A percentile compares a stretch with the other conserved stretches of the same genome.
Evolutionary conservation across 108 stramenopile species (phyloP).

Genomic region (Skeletonema grethae): DNA sequence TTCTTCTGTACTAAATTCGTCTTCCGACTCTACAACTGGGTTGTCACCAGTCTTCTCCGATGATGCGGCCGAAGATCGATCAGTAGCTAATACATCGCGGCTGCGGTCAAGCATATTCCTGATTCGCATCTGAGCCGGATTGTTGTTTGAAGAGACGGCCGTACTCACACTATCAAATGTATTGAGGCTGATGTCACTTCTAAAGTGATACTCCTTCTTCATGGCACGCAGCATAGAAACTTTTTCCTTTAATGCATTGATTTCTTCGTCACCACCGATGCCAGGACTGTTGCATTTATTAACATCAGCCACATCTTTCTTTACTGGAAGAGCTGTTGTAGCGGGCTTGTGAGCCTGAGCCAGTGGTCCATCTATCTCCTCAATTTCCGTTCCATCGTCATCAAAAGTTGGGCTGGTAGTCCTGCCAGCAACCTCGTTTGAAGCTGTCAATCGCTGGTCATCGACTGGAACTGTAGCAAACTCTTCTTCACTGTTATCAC

Average conservation of each 20-base stretch:
- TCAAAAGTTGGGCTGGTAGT: not conserved
- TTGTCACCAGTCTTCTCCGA: not conserved
- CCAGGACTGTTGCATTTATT: not conserved
- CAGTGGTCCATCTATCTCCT: not conserved
- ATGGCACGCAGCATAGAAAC: not conserved
- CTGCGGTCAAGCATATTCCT: conserved; percentile 2
- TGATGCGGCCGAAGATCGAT: not conserved
- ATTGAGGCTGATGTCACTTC: conserved; percentile 7
- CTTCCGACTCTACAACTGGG: not conserved
- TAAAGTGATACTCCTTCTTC: conserved; percentile 3
- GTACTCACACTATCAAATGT: conserved; percentile 2
- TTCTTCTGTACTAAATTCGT: not conserved
- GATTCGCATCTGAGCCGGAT: not conserved
- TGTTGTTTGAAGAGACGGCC: not conserved
- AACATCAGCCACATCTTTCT: not conserved
- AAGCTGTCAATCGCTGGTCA: not conserved
- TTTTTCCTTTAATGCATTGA: not conserved
- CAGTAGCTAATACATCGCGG: not conserved
- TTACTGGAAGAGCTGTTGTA: not conserved
- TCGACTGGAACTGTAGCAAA: not conserved
- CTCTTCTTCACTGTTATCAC: conserved; percentile 5
- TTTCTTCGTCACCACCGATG: not conserved
- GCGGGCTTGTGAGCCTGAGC: conserved; percentile 1
- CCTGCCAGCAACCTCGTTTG: not conserved
- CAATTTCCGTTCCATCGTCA: conserved; percentile 1